These are phyloP conservation scores for Cytospora schulzeri DNA, from an alignment of 2,329 filamentous ascomycete genomes.

Conservation along the genomic window DNA sequence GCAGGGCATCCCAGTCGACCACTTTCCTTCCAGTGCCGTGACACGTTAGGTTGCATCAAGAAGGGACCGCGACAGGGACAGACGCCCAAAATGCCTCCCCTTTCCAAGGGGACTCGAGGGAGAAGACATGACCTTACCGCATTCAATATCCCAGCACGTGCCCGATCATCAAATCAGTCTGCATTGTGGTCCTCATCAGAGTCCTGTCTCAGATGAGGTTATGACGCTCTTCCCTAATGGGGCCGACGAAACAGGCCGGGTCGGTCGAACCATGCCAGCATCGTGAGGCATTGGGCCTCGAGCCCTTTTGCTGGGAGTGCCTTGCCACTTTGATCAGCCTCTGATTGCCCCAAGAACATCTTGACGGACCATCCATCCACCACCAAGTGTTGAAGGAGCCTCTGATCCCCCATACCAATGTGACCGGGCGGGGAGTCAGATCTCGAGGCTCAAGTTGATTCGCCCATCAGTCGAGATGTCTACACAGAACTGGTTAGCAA, in stretches of 20 bases:
- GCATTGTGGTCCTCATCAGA: conserved; percentile 13
- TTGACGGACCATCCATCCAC: not conserved
- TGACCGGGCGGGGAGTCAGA: not conserved
- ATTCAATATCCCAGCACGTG: not conserved
- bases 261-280: conserved; percentile 9
- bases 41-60: not conserved
- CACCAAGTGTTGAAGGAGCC: not conserved
- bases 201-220: conserved; percentile 16
- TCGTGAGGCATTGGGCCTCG: conserved; percentile 19
- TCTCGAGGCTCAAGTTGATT: not conserved
- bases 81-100: too few relatives aligned
- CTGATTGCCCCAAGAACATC: not conserved
- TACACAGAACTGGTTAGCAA: not conserved
- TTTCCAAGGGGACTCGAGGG: too few relatives aligned
- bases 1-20: not conserved
- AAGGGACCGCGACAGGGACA: not conserved
- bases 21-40: conserved; percentile 17
- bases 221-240: conserved; percentile 13
- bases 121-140: not conserved
- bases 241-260: conserved; percentile 13
- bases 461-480: not conserved
- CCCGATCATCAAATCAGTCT: not conserved
- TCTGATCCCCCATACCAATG: not conserved
- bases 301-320: conserved; percentile 9
- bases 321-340: conserved; percentile 21